Percentiles rank a stretch among this genome's conserved stretches.
Conservation (phyloP, 345 rosid species). For the Hibiscus syriacus region DNA sequence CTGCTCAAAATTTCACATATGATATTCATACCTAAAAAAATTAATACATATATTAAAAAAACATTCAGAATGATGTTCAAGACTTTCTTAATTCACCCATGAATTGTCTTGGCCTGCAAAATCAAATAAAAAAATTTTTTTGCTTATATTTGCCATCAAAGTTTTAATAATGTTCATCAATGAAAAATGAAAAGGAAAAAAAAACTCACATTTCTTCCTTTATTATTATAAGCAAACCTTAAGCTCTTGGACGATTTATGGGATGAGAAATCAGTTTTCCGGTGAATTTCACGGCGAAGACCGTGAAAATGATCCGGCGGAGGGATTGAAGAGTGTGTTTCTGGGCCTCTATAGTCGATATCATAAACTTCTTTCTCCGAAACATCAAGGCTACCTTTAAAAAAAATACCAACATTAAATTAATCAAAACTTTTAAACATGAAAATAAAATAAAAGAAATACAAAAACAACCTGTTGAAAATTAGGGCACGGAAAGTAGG, state of each 20-base stretch:
- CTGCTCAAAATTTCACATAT: not conserved
- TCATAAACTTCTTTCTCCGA: constrained; percentile 13
- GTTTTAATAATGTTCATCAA: not conserved
- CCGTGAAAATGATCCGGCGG: not conserved
- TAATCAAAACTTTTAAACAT: no score
- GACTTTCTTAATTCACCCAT: constrained; percentile 6
- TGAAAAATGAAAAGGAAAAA: not conserved
- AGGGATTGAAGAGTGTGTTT: constrained; percentile 22
- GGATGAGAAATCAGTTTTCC: not conserved
- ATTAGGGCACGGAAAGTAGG: constrained; percentile 5
- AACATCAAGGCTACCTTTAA: not conserved
- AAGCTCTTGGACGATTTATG: not conserved
- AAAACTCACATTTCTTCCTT: not conserved
- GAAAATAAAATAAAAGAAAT: not conserved
- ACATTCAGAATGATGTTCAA: no score
- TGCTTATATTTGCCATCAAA: no score
- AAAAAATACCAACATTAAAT: not conserved
- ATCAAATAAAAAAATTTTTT: not conserved
- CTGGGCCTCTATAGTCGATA: constrained; percentile 27
- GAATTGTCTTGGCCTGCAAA: constrained; percentile 13
- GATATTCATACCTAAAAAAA: not conserved
- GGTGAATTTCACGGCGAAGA: not conserved
- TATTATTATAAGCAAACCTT: not conserved
- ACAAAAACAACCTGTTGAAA: constrained; percentile 11
- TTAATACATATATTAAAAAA: not conserved